Percentiles rank a stretch among this genome's conserved stretches.
These are phyloP conservation scores for Podosphaera leucotricha DNA, from an alignment of 2,329 filamentous ascomycete genomes.

Conservation along the genomic window DNA sequence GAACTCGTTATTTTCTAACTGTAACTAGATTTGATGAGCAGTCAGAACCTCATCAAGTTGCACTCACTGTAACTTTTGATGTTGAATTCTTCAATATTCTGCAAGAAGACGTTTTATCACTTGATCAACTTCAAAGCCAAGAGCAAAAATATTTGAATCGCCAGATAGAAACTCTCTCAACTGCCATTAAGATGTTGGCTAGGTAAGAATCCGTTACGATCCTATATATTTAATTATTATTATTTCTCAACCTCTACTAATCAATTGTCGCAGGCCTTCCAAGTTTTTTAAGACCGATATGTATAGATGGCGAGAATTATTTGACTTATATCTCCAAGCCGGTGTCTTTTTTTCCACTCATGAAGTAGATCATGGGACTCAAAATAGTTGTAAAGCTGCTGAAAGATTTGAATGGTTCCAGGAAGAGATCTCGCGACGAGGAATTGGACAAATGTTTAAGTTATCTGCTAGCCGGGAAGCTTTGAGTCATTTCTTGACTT, in stretches of 20 bases:
- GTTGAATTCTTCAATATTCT: slow-evolving; percentile 59
- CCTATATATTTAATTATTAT: neutral
- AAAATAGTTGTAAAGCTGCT: slow-evolving; percentile 40
- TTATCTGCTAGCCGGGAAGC: slow-evolving; percentile 39
- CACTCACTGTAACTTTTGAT: slow-evolving; percentile 49
- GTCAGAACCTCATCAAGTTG: neutral
- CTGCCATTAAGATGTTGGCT: slow-evolving; percentile 28
- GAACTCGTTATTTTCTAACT: neutral
- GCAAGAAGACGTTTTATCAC: slow-evolving; percentile 38
- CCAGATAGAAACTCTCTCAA: slow-evolving; percentile 40
- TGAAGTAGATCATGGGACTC: slow-evolving; percentile 44
- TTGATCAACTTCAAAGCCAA: slow-evolving; percentile 38
- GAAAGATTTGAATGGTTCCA: slow-evolving; percentile 46
- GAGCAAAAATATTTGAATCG: slow-evolving; percentile 39
- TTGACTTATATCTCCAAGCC: slow-evolving; percentile 58
- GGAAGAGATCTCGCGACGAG: slow-evolving; percentile 34
- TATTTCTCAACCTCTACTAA: neutral
- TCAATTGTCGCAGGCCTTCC: slow-evolving; percentile 25
- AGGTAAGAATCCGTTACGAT: slow-evolving; percentile 2
- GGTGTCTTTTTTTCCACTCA: slow-evolving; percentile 62
- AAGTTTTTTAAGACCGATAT: slow-evolving; percentile 41
- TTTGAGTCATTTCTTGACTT: slow-evolving; percentile 39
- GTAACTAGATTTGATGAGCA: neutral
- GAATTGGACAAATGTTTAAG: slow-evolving; percentile 38
- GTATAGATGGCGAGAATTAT: slow-evolving; percentile 56